Conservation (phyloP, 148 eudicot species). For the Rhododendron mucronatum region DNA sequence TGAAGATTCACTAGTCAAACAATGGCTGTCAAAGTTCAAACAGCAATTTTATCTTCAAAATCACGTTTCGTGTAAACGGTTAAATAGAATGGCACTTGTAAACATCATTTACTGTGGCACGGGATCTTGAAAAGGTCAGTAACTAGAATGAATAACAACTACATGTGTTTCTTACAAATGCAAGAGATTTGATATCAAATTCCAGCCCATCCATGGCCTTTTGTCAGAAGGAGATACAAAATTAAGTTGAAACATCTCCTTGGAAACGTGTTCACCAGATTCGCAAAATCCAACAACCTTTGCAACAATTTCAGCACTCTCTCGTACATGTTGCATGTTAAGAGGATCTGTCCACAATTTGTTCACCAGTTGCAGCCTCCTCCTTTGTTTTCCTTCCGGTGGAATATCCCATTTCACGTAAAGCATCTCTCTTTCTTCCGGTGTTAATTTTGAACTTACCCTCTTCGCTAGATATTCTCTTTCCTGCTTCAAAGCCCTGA, state of each 20-base stretch:
- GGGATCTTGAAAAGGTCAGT: background rate
- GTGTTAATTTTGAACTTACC: conserved; percentile 67
- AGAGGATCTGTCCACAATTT: conserved; percentile 94
- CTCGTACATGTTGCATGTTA: conserved; percentile 74
- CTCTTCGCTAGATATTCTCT: conserved; percentile 90
- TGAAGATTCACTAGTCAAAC: background rate
- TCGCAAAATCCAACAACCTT: conserved; percentile 95
- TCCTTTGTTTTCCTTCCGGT: conserved; percentile 73
- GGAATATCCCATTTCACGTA: conserved; percentile 93
- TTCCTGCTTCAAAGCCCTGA: conserved; percentile 86
- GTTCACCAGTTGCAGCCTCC: conserved; percentile 84
- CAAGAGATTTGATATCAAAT: conserved; percentile 76
- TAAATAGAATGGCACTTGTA: background rate
- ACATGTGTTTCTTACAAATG: conserved; percentile 42
- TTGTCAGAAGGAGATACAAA: conserved; percentile 71
- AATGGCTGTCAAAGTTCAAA: background rate
- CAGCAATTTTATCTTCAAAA: background rate
- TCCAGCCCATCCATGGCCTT: conserved; percentile 98
- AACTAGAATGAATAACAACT: background rate
- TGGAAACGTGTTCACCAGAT: conserved; percentile 57
- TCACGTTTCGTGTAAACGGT: background rate
- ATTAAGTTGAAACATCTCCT: conserved; percentile 94
- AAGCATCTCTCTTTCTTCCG: conserved; percentile 75
- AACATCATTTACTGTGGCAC: background rate
- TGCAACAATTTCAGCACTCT: conserved; percentile 90